Conservation (phyloP, 345 rosid species). For the Leavenworthia alabamica region DNA sequence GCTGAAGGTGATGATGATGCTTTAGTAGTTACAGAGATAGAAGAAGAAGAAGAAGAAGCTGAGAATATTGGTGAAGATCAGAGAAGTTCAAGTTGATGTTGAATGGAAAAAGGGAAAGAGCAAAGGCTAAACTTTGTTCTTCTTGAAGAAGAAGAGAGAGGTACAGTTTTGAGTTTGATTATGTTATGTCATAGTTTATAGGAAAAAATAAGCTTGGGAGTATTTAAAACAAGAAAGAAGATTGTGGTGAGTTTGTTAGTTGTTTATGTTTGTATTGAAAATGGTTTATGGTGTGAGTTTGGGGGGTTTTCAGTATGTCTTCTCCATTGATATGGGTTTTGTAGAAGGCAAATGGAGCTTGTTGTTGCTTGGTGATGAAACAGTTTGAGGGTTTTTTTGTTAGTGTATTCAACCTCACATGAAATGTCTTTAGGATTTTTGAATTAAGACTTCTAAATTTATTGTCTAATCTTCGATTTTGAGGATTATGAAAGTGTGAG, state of each 20-base stretch:
- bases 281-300: slow-evolving; percentile 6
- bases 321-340: slow-evolving; percentile 4
- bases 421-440: neutral
- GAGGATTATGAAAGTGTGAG: neutral
- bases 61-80: slow-evolving; percentile 5
- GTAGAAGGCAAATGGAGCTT: slow-evolving; percentile 15
- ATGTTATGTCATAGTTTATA: slow-evolving; percentile 18
- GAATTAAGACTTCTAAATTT: neutral
- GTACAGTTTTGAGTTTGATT: slow-evolving; percentile 29
- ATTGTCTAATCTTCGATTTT: neutral
- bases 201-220: slow-evolving; percentile 4
- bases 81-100: slow-evolving; percentile 12
- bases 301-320: neutral
- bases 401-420: neutral
- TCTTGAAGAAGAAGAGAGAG: neutral
- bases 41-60: slow-evolving; percentile 16
- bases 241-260: too few relatives aligned
- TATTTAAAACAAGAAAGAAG: too few relatives aligned
- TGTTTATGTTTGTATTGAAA: neutral
- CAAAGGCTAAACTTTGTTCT: too few relatives aligned
- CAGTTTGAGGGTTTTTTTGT: neutral
- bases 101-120: too few relatives aligned
- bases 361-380: slow-evolving; percentile 3
- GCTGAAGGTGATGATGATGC: slow-evolving; percentile 9
- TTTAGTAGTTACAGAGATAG: slow-evolving; percentile 14